These are phyloP conservation scores for Ustilago nuda DNA, from an alignment of 1,284 basidiomycete genomes.

Conservation along the genomic window DNA sequence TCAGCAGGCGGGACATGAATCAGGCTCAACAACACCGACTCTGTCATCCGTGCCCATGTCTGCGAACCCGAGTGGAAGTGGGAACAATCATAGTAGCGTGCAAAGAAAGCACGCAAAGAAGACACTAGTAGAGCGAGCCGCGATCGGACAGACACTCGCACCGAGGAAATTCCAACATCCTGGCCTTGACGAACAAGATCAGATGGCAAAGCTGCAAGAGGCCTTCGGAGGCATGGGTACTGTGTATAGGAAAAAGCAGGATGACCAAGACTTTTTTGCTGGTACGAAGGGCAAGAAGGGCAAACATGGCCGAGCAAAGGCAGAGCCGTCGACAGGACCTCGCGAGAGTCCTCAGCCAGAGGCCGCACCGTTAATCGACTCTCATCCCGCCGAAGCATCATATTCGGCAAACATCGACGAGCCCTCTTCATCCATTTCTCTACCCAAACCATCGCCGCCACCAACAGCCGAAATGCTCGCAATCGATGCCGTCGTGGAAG, in stretches of 20 bases:
- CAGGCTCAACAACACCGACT: conserved; percentile 17
- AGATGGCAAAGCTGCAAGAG: conserved; percentile 37
- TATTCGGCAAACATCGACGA: conserved; percentile 3
- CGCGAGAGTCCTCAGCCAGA: not conserved
- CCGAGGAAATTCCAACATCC: conserved; percentile 27
- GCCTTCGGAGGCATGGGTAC: conserved; percentile 50
- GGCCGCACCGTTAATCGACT: not conserved
- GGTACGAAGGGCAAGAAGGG: conserved; percentile 40
- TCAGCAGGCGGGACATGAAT: conserved; percentile 4
- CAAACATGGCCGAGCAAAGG: conserved; percentile 8
- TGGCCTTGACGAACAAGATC: conserved; percentile 17
- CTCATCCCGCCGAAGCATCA: not conserved
- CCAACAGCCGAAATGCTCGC: conserved; percentile 49
- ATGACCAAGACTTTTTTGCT: conserved; percentile 34
- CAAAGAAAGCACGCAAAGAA: conserved; percentile 37
- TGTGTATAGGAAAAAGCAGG: conserved; percentile 44
- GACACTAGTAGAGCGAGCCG: conserved; percentile 36
- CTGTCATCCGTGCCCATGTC: not conserved
- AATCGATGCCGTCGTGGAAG: conserved; percentile 44
- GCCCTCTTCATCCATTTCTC: not conserved
- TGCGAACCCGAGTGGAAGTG: not conserved
- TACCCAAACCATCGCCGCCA: conserved; percentile 25
- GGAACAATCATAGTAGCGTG: not conserved
- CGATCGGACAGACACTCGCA: conserved; percentile 34
- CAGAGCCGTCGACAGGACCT: not conserved